Percentiles rank a stretch among this genome's conserved stretches.
phyloP scores from a whole-genome alignment of 108 stramenopile species.

The Cyclotella kingstonii region DNA sequence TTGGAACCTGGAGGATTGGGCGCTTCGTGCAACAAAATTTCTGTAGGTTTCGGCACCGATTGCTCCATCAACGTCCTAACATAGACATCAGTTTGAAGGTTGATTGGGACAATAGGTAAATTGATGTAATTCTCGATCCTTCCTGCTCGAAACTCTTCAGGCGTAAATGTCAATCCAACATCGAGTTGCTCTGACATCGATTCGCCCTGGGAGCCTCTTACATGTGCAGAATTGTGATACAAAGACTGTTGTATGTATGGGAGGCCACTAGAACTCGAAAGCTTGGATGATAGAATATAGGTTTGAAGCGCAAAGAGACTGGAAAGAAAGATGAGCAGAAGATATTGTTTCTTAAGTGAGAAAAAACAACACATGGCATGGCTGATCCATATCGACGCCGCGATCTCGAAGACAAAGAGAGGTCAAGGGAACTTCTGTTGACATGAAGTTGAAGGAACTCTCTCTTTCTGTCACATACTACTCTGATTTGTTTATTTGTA shows the following conservation, averaged over 20 bases:
- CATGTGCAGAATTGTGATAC: background rate
- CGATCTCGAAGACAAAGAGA: too few species aligned
- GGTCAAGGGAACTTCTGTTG: too few species aligned
- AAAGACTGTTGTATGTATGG: background rate
- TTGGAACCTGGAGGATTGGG: conserved; percentile 31
- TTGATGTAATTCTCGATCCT: conserved; percentile 33
- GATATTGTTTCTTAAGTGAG: background rate
- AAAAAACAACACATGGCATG: too few species aligned
- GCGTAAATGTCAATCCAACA: conserved; percentile 23
- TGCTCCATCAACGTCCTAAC: conserved; percentile 9
- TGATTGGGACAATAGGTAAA: conserved; percentile 11
- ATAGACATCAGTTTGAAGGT: background rate
- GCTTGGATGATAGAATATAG: background rate
- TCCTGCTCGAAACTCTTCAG: conserved; percentile 36
- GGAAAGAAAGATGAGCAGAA: conserved; percentile 2
- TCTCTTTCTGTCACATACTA: too few species aligned
- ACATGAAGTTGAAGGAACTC: too few species aligned
- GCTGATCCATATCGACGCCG: too few species aligned
- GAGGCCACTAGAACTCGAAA: background rate
- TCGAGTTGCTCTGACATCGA: background rate
- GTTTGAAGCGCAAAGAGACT: conserved; percentile 7
- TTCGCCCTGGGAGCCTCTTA: background rate
- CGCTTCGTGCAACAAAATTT: conserved; percentile 23
- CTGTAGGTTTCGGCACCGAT: conserved; percentile 27
- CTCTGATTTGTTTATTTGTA: too few species aligned